Conservation (phyloP, 306 rosid genomes). For the Prunus fruticosa region DNA sequence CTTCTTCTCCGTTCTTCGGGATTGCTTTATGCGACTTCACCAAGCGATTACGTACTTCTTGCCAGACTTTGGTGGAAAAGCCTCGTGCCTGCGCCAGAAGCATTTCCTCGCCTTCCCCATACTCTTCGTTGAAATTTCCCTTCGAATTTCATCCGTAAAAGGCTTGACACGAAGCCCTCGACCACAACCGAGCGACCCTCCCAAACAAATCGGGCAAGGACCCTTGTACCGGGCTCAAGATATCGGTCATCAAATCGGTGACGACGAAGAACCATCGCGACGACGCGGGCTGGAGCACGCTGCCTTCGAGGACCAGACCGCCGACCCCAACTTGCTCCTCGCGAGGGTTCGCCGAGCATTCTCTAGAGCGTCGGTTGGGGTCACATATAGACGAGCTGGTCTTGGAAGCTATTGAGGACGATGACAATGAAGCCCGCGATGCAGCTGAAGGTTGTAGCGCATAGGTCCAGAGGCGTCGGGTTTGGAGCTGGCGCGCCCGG, state of each 20-base stretch:
- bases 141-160: constrained; percentile 59
- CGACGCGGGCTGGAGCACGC: constrained; percentile 67
- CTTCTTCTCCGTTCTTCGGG: constrained; percentile 84
- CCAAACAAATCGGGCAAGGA: constrained; percentile 82
- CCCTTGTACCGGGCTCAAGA: constrained; percentile 73
- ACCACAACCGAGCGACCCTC: constrained; percentile 93
- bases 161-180: constrained; percentile 89
- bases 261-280: constrained; percentile 76
- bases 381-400: constrained; percentile 77
- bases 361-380: constrained; percentile 74
- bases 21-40: constrained; percentile 78
- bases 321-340: constrained; percentile 84
- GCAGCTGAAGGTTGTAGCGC: constrained; percentile 59
- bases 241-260: constrained; percentile 84
- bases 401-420: constrained; percentile 71
- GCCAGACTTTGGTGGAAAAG: too few species aligned
- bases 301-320: constrained; percentile 88
- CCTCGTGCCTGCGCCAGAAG: too few species aligned
- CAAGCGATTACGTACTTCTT: constrained; percentile 94
- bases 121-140: constrained; percentile 43
- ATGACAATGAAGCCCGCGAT: constrained; percentile 81
- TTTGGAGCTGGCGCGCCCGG: constrained; percentile 86
- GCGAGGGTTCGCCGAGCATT: constrained; percentile 54
- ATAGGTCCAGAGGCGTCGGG: constrained; percentile 84
- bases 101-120: constrained; percentile 70